phyloP scores from a whole-genome alignment of 1,284 basidiomycete genomes.

The Ustilago tritici region DNA sequence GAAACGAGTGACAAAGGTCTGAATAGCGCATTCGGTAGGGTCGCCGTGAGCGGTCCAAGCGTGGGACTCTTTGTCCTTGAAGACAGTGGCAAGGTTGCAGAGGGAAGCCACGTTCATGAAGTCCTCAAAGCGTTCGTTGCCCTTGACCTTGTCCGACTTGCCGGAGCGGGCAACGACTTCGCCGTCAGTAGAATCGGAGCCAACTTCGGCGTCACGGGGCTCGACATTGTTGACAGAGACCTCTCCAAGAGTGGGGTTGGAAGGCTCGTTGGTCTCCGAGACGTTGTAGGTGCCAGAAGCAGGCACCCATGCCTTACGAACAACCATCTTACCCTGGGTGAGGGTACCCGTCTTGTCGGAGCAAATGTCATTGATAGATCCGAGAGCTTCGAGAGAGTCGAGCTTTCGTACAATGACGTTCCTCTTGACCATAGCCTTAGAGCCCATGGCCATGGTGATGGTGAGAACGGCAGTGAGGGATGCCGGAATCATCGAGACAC shows the following conservation, averaged over 20 bases:
- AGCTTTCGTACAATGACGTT: conserved; percentile 74
- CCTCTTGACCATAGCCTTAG: conserved; percentile 74
- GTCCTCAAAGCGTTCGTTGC: conserved; percentile 50
- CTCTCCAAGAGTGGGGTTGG: conserved; percentile 69
- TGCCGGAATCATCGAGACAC: conserved; percentile 74
- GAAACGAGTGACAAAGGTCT: conserved; percentile 75
- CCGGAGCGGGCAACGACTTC: conserved; percentile 65
- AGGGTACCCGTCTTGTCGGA: conserved; percentile 69
- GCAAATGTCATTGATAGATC: conserved; percentile 68
- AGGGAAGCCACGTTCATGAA: conserved; percentile 67
- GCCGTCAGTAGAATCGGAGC: conserved; percentile 60
- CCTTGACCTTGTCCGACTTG: conserved; percentile 53
- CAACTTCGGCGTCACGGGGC: conserved; percentile 35
- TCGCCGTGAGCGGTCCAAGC: conserved; percentile 78
- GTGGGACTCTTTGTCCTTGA: conserved; percentile 65
- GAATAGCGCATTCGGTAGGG: conserved; percentile 76
- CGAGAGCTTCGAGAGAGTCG: conserved; percentile 67
- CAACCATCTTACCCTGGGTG: conserved; percentile 68
- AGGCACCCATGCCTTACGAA: conserved; percentile 66
- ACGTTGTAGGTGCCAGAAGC: conserved; percentile 63
- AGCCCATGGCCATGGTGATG: conserved; percentile 73
- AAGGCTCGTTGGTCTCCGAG: conserved; percentile 64
- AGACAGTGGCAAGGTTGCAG: conserved; percentile 68
- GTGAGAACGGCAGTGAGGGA: conserved; percentile 68
- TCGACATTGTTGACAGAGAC: conserved; percentile 69